Percentiles rank a stretch among this genome's conserved stretches.
These are phyloP conservation scores for Nicotiana tabacum DNA, from an alignment of 257 asterid genomes.

Conservation along the genomic window DNA sequence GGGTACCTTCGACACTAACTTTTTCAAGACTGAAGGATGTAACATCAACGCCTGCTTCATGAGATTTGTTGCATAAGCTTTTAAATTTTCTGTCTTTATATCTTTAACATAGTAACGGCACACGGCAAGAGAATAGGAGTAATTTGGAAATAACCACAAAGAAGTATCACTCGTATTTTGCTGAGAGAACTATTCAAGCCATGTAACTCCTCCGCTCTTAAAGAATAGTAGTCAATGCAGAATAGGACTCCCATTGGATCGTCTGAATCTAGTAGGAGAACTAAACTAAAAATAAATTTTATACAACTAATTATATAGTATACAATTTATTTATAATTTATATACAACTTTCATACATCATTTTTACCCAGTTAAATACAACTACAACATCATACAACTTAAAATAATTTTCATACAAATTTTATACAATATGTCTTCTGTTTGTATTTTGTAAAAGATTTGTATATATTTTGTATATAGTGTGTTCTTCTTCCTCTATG, in stretches of 20 bases:
- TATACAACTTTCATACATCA: no score
- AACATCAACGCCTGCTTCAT: conserved; percentile 27
- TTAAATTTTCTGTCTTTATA: conserved; percentile 25
- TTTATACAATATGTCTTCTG: no score
- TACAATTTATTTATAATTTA: no score
- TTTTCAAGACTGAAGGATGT: conserved; percentile 70
- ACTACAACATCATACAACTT: no score
- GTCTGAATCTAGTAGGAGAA: conserved; percentile 77
- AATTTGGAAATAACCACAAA: conserved; percentile 84
- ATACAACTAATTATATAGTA: no score
- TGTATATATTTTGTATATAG: no score
- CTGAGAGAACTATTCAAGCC: conserved; percentile 76
- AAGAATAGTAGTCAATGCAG: conserved; percentile 77
- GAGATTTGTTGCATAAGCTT: conserved; percentile 58
- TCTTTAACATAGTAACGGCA: conserved; percentile 61
- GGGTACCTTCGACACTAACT: conserved; percentile 78
- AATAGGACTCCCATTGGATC: conserved; percentile 78
- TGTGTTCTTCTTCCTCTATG: no score
- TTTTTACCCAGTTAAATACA: no score
- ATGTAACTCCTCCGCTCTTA: conserved; percentile 76
- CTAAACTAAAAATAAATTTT: no score
- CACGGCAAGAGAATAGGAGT: conserved; percentile 73
- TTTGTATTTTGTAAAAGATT: no score
- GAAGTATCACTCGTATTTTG: conserved; percentile 69
- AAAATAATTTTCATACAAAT: no score